A percentile compares a stretch with the other conserved stretches of the same genome.
phyloP scores from a whole-genome alignment of 2,329 filamentous ascomycete species.

The Sporothrix inflata region DNA sequence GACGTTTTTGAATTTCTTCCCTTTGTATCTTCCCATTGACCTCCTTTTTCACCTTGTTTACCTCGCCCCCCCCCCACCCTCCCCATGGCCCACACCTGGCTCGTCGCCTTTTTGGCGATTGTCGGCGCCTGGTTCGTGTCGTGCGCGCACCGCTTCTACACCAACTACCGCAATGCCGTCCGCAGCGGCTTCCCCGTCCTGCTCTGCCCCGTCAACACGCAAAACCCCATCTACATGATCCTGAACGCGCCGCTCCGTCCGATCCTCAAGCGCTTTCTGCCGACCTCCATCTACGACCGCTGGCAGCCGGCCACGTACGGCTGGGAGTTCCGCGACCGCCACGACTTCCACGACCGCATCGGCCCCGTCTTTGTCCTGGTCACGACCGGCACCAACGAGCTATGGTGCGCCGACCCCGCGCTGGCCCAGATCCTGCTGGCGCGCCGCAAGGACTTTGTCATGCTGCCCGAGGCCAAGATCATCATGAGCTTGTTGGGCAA shows the following conservation, averaged over 20 bases:
- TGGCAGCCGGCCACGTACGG: constrained; percentile 36
- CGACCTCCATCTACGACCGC: constrained; percentile 21
- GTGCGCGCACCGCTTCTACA: constrained; percentile 13
- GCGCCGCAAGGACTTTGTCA: constrained; percentile 43
- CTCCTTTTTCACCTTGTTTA: too few species aligned
- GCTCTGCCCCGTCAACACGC: constrained; percentile 24
- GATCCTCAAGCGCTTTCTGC: constrained; percentile 23
- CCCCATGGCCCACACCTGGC: constrained; percentile 21
- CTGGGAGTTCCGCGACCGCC: constrained; percentile 42
- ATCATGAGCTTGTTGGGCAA: constrained; percentile 43
- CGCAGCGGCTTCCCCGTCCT: constrained; percentile 22
- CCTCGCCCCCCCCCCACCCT: too few species aligned
- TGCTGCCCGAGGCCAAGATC: constrained; percentile 36
- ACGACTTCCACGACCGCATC: constrained; percentile 37
- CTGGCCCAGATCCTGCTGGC: constrained; percentile 40
- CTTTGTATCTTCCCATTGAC: not conserved
- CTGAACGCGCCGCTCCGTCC: constrained; percentile 24
- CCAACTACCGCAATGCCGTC: constrained; percentile 28
- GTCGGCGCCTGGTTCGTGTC: constrained; percentile 22
- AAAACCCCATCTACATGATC: constrained; percentile 27
- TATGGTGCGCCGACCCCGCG: constrained; percentile 40
- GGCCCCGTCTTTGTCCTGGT: constrained; percentile 42
- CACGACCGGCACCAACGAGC: constrained; percentile 34
- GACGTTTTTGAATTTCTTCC: not conserved
- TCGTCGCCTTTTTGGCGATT: constrained; percentile 8